Conservation (phyloP, 805 yeast species). For the Starmera quercuum region DNA sequence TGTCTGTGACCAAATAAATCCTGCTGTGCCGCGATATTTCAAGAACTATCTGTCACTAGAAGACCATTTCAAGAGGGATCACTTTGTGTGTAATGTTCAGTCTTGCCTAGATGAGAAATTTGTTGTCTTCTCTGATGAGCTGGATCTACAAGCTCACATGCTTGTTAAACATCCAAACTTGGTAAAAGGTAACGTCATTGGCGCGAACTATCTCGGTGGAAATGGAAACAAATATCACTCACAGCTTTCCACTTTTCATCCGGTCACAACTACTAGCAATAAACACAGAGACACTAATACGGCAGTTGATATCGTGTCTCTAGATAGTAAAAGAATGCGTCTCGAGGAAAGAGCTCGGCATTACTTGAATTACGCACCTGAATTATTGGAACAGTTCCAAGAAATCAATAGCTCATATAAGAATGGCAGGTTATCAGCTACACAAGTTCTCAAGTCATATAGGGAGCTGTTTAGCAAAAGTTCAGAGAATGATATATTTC, state of each 20-base stretch:
- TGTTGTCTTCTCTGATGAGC: slow-evolving; percentile 82
- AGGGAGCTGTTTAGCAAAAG: slow-evolving; percentile 35
- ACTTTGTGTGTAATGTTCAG: slow-evolving; percentile 70
- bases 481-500: slow-evolving; percentile 40
- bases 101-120: slow-evolving; percentile 82
- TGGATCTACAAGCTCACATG: slow-evolving; percentile 86
- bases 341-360: slow-evolving; percentile 83
- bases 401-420: slow-evolving; percentile 40
- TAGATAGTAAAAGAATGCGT: slow-evolving; percentile 43
- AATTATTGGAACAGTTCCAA: slow-evolving; percentile 40
- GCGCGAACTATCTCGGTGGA: slow-evolving; percentile 27
- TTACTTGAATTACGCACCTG: slow-evolving; percentile 50
- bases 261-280: slow-evolving; percentile 10
- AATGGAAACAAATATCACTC: slow-evolving; percentile 33
- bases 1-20: slow-evolving; percentile 69
- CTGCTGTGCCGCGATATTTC: slow-evolving; percentile 65
- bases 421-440: slow-evolving; percentile 37
- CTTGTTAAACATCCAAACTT: slow-evolving; percentile 53
- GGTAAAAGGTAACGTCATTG: slow-evolving; percentile 41
- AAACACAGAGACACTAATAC: slow-evolving; percentile 11
- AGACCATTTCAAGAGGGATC: slow-evolving; percentile 65
- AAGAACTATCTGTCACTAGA: slow-evolving; percentile 67
- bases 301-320: slow-evolving; percentile 28
- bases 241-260: slow-evolving; percentile 54
- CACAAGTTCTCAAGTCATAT: slow-evolving; percentile 40